phyloP scores from a whole-genome alignment of 1,139 yeast genomes.

The Arxiozyma heterogenica region DNA sequence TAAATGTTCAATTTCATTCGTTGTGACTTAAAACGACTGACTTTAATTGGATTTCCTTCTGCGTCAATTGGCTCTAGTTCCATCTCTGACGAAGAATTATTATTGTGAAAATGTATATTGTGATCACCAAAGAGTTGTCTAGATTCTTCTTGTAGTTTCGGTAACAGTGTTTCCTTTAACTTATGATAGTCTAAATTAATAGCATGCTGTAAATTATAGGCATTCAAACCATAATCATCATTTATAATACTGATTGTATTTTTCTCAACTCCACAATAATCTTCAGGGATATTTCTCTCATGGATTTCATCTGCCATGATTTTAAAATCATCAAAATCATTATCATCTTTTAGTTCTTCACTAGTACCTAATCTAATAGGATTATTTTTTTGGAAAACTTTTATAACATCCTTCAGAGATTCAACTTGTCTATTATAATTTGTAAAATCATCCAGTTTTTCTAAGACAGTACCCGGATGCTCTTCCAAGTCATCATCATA shows the following conservation, averaged over 20 bases:
- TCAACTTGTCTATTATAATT: constrained; percentile 43
- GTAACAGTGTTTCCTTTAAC: constrained; percentile 45
- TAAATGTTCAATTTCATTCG: constrained; percentile 24
- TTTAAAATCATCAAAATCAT: constrained; percentile 18
- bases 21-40: constrained; percentile 67
- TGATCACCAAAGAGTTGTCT: constrained; percentile 32
- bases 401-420: constrained; percentile 29
- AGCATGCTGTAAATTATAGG: constrained; percentile 36
- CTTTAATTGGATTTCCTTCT: constrained; percentile 46
- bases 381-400: constrained; percentile 18
- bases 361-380: constrained; percentile 13
- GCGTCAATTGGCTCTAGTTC: constrained; percentile 58
- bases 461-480: constrained; percentile 49
- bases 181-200: constrained; percentile 49
- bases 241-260: constrained; percentile 30
- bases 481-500: constrained; percentile 50
- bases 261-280: constrained; percentile 24
- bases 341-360: constrained; percentile 18
- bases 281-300: constrained; percentile 36
- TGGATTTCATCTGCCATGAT: constrained; percentile 34
- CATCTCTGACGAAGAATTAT: background rate
- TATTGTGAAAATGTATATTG: background rate
- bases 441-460: constrained; percentile 47
- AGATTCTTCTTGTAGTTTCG: constrained; percentile 37
- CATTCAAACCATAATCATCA: constrained; percentile 29